phyloP scores from a whole-genome alignment of 1,284 basidiomycete species.

The Hymenochaete sp. region DNA sequence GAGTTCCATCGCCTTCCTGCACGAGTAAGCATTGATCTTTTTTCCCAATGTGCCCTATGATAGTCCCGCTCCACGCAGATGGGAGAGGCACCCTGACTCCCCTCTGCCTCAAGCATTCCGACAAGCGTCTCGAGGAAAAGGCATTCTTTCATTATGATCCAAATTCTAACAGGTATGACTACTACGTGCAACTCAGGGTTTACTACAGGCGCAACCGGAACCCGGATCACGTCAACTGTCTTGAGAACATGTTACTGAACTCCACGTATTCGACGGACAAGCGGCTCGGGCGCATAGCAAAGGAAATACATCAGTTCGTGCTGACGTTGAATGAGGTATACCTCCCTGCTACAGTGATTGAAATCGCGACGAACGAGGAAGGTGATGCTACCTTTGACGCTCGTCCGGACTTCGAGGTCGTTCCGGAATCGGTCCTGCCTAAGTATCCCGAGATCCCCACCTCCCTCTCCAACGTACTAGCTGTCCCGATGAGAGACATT shows the following conservation, averaged over 20 bases:
- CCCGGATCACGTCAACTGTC: conserved; percentile 38
- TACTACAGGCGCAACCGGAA: not conserved
- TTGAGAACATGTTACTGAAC: conserved; percentile 41
- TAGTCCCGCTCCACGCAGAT: not conserved
- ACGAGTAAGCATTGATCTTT: no score
- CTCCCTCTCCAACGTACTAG: not conserved
- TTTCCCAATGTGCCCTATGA: no score
- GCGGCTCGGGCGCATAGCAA: not conserved
- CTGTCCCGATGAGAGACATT: not conserved
- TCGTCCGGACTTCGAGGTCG: not conserved
- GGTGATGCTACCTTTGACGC: not conserved
- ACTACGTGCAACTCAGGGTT: not conserved
- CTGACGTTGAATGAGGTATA: not conserved
- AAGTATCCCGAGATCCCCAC: not conserved
- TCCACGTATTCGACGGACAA: not conserved
- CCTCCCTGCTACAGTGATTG: not conserved
- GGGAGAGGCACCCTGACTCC: not conserved
- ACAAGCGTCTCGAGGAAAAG: not conserved
- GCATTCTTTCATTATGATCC: conserved; percentile 2
- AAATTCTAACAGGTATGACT: conserved; percentile 5
- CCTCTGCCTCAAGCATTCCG: not conserved
- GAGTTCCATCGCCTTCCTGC: no score
- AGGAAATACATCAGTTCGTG: not conserved
- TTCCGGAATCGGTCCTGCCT: not conserved
- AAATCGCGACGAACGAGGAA: not conserved